phyloP scores from a whole-genome alignment of 306 rosid genomes.

The Cyclanthera cordifolia region DNA sequence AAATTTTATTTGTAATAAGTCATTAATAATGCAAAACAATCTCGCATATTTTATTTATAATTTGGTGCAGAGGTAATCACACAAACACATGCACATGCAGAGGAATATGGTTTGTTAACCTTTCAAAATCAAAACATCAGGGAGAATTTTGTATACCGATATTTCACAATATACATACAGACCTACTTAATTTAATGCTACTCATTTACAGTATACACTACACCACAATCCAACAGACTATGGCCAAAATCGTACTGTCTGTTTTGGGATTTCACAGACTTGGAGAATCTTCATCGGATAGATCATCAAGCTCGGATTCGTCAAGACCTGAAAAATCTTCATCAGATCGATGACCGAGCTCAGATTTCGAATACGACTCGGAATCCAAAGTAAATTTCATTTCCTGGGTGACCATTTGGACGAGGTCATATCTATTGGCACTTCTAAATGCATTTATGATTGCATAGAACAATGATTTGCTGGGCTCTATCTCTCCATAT shows the following conservation, averaged over 20 bases:
- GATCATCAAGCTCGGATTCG: constrained; percentile 25
- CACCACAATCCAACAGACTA: background rate
- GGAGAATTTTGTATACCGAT: background rate
- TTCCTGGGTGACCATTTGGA: constrained; percentile 42
- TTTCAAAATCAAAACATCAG: background rate
- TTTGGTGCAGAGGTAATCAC: background rate
- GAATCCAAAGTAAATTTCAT: constrained; percentile 33
- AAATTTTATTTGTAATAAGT: no score
- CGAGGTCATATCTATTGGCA: constrained; percentile 56
- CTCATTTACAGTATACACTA: background rate
- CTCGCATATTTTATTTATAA: no score
- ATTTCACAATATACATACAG: background rate
- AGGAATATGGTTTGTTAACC: background rate
- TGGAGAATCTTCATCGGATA: constrained; percentile 18
- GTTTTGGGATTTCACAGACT: background rate
- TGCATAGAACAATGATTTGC: constrained; percentile 53
- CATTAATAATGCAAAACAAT: no score
- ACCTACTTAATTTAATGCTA: constrained; percentile 5
- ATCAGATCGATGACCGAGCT: constrained; percentile 25
- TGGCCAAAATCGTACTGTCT: background rate
- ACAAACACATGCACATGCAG: background rate
- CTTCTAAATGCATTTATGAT: constrained; percentile 46
- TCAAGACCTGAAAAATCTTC: constrained; percentile 7
- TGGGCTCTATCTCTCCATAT: constrained; percentile 45
- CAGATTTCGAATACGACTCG: constrained; percentile 17